Percentiles rank a stretch among this genome's conserved stretches.
phyloP scores from a whole-genome alignment of 306 rosid species.

The Albizia julibrissin region DNA sequence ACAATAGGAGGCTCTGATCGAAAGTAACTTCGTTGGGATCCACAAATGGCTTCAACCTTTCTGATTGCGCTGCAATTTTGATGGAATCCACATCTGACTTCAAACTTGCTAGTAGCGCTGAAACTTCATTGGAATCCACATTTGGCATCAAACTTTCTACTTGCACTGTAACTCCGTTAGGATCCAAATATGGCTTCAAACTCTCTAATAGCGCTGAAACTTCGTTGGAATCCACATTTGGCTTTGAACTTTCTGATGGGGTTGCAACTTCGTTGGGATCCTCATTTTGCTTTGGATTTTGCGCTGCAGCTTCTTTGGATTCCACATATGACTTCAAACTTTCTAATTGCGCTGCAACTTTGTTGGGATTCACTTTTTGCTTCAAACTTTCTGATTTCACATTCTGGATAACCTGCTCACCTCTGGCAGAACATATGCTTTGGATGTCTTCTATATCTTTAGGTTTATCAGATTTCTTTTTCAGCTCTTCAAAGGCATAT shows the following conservation, averaged over 20 bases:
- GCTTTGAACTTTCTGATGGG: neutral
- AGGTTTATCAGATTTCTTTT: neutral
- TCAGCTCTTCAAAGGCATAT: neutral
- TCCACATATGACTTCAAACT: neutral
- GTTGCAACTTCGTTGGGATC: too few species aligned
- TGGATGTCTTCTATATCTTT: neutral
- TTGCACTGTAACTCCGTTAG: too few species aligned
- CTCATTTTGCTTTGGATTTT: accelerated
- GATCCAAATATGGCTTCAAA: too few species aligned
- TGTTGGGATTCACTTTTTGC: too few species aligned
- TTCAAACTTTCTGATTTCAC: accelerated
- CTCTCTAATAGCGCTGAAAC: neutral
- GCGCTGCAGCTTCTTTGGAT: neutral
- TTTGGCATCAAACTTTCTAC: neutral
- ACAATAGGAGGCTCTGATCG: slow-evolving; percentile 1
- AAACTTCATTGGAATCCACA: neutral
- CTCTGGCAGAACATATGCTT: neutral
- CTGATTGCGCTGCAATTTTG: neutral
- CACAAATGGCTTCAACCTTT: neutral
- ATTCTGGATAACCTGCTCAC: neutral
- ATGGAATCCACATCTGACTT: too few species aligned
- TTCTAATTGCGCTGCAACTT: neutral
- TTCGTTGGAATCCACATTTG: neutral
- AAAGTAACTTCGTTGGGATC: neutral
- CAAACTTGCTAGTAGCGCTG: too few species aligned